Percentiles rank a stretch among this genome's conserved stretches.
Conservation (phyloP, 371 early-diverging fungal genomes). For the Lichtheimia corymbifera region DNA sequence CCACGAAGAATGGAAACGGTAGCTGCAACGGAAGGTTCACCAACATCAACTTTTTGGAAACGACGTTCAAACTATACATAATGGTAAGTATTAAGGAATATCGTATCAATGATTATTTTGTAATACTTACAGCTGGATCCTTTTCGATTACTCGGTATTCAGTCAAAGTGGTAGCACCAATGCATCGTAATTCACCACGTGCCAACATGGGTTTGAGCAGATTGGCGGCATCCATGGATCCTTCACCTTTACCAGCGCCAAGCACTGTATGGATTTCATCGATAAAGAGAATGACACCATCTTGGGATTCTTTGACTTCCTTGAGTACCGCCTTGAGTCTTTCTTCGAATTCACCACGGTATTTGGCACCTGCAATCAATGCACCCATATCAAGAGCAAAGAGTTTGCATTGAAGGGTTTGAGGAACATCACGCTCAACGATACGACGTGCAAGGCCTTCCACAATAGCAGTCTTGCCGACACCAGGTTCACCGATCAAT, state of each 20-base stretch:
- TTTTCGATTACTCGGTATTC: constrained; percentile 87
- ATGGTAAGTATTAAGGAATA: neutral
- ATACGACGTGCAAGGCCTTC: constrained; percentile 98
- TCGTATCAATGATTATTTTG: too few species aligned
- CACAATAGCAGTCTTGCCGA: constrained; percentile 95
- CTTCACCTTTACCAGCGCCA: constrained; percentile 91
- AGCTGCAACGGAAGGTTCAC: constrained; percentile 81
- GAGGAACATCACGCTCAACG: constrained; percentile 92
- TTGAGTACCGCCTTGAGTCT: constrained; percentile 96
- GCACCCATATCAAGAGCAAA: constrained; percentile 97
- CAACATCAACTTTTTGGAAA: constrained; percentile 83
- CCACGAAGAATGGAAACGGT: constrained; percentile 87
- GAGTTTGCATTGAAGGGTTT: constrained; percentile 81
- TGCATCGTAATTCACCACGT: constrained; percentile 81
- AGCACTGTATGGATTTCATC: constrained; percentile 98
- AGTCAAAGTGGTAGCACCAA: constrained; percentile 89
- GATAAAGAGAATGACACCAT: constrained; percentile 95
- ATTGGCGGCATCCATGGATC: constrained; percentile 94
- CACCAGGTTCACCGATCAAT: constrained; percentile 90
- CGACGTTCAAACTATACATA: constrained; percentile 71
- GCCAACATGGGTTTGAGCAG: constrained; percentile 90
- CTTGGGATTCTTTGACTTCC: constrained; percentile 90
- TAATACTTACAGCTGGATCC: constrained; percentile 66
- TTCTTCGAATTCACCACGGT: constrained; percentile 99
- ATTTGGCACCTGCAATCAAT: constrained; percentile 85